Evolutionary conservation across 2,329 filamentous ascomycete species (phyloP).

Genomic region (Colletotrichum sansevieriae): DNA sequence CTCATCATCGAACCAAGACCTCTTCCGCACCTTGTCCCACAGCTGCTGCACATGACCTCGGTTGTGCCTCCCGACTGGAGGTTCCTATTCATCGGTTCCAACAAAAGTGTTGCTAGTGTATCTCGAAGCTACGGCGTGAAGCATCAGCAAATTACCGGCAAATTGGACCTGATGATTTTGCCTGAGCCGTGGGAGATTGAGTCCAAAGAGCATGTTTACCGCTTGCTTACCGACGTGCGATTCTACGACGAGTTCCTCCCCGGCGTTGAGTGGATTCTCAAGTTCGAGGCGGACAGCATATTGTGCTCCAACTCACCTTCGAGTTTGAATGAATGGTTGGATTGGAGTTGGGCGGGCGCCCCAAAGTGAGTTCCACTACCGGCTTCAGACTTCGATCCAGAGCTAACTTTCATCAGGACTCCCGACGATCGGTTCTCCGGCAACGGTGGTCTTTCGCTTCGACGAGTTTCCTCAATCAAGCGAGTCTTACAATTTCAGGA

Average conservation of each 20-base stretch:
- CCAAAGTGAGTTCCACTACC: constrained; percentile 54
- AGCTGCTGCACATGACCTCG: constrained; percentile 64
- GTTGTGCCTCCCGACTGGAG: constrained; percentile 70
- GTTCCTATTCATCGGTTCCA: constrained; percentile 66
- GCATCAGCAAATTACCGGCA: constrained; percentile 63
- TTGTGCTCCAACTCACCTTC: constrained; percentile 66
- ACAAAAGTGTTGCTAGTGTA: constrained; percentile 60
- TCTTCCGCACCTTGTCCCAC: constrained; percentile 62
- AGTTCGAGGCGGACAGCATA: constrained; percentile 68
- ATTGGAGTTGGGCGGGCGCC: constrained; percentile 68
- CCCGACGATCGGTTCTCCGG: constrained; percentile 61
- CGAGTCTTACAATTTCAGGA: constrained; percentile 62
- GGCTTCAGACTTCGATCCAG: neutral
- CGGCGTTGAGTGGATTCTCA: constrained; percentile 66
- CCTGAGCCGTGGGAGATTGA: constrained; percentile 62
- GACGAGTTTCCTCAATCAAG: constrained; percentile 64
- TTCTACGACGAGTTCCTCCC: constrained; percentile 67
- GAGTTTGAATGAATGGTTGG: constrained; percentile 66
- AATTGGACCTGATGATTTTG: constrained; percentile 63
- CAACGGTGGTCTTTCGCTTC: constrained; percentile 67
- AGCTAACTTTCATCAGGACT: constrained; percentile 47
- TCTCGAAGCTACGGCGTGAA: constrained; percentile 60
- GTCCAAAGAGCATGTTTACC: constrained; percentile 61
- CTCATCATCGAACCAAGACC: constrained; percentile 65
- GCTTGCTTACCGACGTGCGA: constrained; percentile 62